Evolutionary conservation across 2,329 filamentous ascomycete species (phyloP), one percentile per base, ranked within the genome.

Genomic region (Apiospora marii): DNA sequence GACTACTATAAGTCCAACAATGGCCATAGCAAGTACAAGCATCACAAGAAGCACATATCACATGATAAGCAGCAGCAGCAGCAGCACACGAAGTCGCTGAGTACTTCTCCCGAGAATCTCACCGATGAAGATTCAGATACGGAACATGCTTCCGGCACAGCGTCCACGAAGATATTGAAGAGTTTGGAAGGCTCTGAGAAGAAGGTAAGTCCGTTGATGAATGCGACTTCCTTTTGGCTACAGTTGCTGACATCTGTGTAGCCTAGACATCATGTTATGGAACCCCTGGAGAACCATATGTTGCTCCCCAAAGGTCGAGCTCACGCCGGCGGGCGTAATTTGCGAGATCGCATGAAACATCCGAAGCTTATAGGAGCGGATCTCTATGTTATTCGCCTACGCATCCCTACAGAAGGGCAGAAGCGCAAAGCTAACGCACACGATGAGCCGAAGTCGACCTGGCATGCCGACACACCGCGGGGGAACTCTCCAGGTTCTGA

Each of bases 371-470:
- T 84, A 43, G 85, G 86, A 12, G 85, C 86, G 4, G 87, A 88
- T 75, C 76, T 89, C 0, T 89, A 88, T 73, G 86, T 89, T 22
- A 83, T 83, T 43, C 81, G 85, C 49, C 80, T 87, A 0, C 84
- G 84, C 4, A 74, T 72, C 43, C 53, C 27, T 44, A 37, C 34
- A 22, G 30, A 61, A 61, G 53, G 27, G 14, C 53, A 8, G 14
- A 61, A 61, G 53, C 27, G 53, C 30, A 14, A 37, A 3, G 14
- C 27, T 34, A 19, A 8, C 13, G 27, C 7, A 19, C 27, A 8
- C 27, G 27, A 34, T 48, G 68, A 46, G 37, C 70, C 43, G 46
- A 68, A 46, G 70, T n/a, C 43, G 12, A n/a, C 48, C 51, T 10
- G 22, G 41, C 68, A 64, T 37, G 16, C 6, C 41, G 24, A 69